These are phyloP conservation scores for Xylariaceae sp. DNA, from an alignment of 2,329 filamentous ascomycete species.

Conservation along the genomic window DNA sequence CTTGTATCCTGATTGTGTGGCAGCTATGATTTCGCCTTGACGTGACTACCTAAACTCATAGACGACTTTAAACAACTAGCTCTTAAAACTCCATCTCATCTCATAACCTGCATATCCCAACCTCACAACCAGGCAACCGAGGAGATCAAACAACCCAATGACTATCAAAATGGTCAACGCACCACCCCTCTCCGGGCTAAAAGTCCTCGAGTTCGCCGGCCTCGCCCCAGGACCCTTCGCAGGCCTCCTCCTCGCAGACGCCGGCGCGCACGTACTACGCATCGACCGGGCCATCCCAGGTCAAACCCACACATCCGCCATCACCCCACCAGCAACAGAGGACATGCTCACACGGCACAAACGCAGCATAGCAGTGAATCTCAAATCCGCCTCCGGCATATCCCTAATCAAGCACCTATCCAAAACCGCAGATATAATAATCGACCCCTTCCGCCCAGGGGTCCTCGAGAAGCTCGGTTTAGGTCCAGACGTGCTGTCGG, in stretches of 20 bases:
- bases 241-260: constrained; percentile 83
- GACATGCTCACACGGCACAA: constrained; percentile 82
- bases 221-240: constrained; percentile 75
- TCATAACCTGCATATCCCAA: no score
- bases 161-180: constrained; percentile 33
- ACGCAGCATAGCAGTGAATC: constrained; percentile 71
- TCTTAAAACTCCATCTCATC: not conserved
- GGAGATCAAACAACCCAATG: not conserved
- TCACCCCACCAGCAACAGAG: constrained; percentile 40
- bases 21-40: no score
- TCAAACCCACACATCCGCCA: constrained; percentile 35
- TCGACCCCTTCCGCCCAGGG: constrained; percentile 90
- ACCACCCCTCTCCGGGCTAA: constrained; percentile 48
- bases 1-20: no score
- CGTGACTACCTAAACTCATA: not conserved
- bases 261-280: constrained; percentile 82
- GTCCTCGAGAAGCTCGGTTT: constrained; percentile 83
- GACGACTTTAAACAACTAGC: not conserved
- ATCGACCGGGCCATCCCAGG: constrained; percentile 64
- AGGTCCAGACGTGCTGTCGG: constrained; percentile 63
- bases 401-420: constrained; percentile 64
- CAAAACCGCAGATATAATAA: constrained; percentile 67
- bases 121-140: no score
- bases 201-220: constrained; percentile 57
- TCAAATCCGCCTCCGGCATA: constrained; percentile 64